Evolutionary conservation across 1,284 basidiomycete genomes (phyloP).

Genomic region (Moesziomyces sp.): DNA sequence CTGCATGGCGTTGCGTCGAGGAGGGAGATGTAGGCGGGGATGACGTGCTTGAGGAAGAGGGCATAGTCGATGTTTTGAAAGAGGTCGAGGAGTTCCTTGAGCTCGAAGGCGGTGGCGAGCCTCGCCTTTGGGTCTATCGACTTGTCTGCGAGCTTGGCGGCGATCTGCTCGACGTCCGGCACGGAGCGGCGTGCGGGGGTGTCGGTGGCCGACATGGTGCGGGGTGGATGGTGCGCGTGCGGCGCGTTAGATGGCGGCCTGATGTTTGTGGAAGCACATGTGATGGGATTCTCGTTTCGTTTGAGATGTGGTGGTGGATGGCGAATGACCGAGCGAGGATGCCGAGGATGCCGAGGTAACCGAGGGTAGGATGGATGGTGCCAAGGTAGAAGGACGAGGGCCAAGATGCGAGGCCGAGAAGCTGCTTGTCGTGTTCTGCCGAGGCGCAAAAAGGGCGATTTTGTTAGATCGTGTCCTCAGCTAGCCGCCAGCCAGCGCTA

Average conservation of each 20-base stretch:
- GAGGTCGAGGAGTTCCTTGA: slow-evolving; percentile 62
- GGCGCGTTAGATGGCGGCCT: background rate
- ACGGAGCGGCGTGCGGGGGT: slow-evolving; percentile 37
- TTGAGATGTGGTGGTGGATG: too few species aligned
- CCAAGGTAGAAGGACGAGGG: too few species aligned
- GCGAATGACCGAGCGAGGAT: too few species aligned
- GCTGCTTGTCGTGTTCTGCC: too few species aligned
- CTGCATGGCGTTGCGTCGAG: slow-evolving; percentile 81
- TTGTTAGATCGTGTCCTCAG: too few species aligned
- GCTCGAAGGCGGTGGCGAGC: slow-evolving; percentile 53
- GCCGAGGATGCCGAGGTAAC: too few species aligned
- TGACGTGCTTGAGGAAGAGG: slow-evolving; percentile 72
- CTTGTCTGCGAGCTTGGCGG: slow-evolving; percentile 40
- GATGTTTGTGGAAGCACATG: too few species aligned
- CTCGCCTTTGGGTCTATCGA: slow-evolving; percentile 50
- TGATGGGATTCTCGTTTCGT: too few species aligned
- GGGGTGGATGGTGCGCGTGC: background rate
- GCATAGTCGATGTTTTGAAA: slow-evolving; percentile 74
- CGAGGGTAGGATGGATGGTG: too few species aligned
- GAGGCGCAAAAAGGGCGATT: too few species aligned
- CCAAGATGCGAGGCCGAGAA: too few species aligned
- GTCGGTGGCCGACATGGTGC: slow-evolving; percentile 37
- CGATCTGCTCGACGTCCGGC: slow-evolving; percentile 47
- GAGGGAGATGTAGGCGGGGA: slow-evolving; percentile 83
- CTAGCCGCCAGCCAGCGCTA: too few species aligned